Conservation (phyloP, 2,329 filamentous ascomycete species). For the Metarhizium guizhouense region DNA sequence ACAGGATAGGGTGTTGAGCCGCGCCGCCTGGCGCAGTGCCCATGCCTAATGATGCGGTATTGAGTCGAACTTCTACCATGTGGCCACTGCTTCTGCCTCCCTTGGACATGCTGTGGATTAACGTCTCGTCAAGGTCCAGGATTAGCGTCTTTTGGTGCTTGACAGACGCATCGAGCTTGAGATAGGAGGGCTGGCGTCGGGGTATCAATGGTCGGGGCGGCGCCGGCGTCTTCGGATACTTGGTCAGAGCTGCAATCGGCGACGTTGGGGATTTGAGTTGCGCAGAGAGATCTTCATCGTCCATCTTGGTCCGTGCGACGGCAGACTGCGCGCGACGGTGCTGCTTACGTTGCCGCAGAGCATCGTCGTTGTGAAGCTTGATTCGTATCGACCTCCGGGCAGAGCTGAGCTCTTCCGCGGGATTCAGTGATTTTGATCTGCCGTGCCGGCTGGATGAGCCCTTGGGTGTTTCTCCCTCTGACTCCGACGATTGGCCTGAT, state of each 20-base stretch:
- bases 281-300: slow-evolving; percentile 53
- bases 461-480: slow-evolving; percentile 48
- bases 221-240: slow-evolving; percentile 82
- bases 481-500: slow-evolving; percentile 62
- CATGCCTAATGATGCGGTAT: slow-evolving; percentile 58
- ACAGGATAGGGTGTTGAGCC: slow-evolving; percentile 90
- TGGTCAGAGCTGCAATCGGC: slow-evolving; percentile 66
- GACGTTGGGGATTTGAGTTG: slow-evolving; percentile 92
- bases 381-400: slow-evolving; percentile 79
- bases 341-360: slow-evolving; percentile 63
- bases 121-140: slow-evolving; percentile 89
- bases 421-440: slow-evolving; percentile 53
- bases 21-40: slow-evolving; percentile 50
- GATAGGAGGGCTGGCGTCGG: slow-evolving; percentile 79
- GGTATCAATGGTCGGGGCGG: slow-evolving; percentile 88
- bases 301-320: slow-evolving; percentile 32
- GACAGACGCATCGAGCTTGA: slow-evolving; percentile 47
- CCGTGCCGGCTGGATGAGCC: slow-evolving; percentile 37
- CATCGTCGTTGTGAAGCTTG: slow-evolving; percentile 76
- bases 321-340: slow-evolving; percentile 51
- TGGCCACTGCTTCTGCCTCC: slow-evolving; percentile 89
- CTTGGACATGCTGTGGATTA: slow-evolving; percentile 97
- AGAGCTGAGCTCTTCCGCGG: slow-evolving; percentile 54
- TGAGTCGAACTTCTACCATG: slow-evolving; percentile 95
- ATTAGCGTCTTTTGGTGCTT: slow-evolving; percentile 85